Evolutionary conservation across 768 basidiomycete genomes (phyloP).

Genomic region (Kwoniella shandongensis): DNA sequence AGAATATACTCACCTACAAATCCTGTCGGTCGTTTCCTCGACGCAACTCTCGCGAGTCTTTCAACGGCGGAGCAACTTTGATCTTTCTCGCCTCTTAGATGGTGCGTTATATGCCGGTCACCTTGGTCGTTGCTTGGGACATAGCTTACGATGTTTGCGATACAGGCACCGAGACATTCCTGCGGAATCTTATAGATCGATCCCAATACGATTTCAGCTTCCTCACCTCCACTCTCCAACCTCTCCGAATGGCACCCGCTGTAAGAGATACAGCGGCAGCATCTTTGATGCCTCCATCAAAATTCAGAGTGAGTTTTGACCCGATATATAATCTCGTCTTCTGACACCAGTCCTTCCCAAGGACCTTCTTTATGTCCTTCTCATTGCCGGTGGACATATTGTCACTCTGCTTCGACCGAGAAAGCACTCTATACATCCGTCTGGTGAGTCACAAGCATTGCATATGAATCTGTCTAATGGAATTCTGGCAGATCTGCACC

Average conservation of each 20-base stretch:
- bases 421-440: conserved; percentile 93
- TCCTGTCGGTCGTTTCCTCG: conserved; percentile 83
- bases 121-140: neutral
- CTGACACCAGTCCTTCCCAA: conserved; percentile 45
- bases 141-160: neutral
- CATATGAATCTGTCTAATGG: neutral
- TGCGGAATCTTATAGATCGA: conserved; percentile 68
- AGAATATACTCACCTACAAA: conserved; percentile 91
- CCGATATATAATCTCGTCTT: neutral
- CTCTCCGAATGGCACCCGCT: conserved; percentile 69
- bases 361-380: conserved; percentile 87
- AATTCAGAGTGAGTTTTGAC: conserved; percentile 65
- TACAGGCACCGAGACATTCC: conserved; percentile 76
- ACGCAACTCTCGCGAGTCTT: conserved; percentile 82
- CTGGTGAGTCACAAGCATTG: conserved; percentile 59
- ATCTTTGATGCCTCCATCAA: conserved; percentile 71
- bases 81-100: conserved; percentile 60
- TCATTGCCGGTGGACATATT: conserved; percentile 74
- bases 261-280: conserved; percentile 76
- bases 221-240: conserved; percentile 75
- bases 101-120: conserved; percentile 37
- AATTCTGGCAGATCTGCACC: conserved; percentile 71
- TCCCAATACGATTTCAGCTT: conserved; percentile 79
- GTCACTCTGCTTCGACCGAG: conserved; percentile 84
- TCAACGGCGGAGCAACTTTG: conserved; percentile 85